Base-by-base conservation (phyloP, 2,329 filamentous ascomycete genomes). In the Fusarium hainanense region DNA sequence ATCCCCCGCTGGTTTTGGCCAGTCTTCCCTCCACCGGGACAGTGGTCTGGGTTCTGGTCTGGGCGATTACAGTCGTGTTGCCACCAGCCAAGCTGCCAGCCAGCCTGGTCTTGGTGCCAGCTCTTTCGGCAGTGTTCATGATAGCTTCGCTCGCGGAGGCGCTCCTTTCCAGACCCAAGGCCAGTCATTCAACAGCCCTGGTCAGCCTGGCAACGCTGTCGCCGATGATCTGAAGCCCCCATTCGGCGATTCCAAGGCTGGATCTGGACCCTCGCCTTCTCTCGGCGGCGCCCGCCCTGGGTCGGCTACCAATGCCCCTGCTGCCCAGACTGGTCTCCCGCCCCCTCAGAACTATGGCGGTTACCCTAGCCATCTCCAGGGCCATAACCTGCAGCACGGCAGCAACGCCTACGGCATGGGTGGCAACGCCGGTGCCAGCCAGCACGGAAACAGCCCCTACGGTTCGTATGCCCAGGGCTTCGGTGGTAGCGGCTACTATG, bases 241-340 rank as follows among this genome's bases (percentile, higher is more conserved):
- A 21, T 89, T 87, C 63, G 85, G 85, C 51, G 87, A 89, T 21
- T 76, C 81, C 72, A 89, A 89, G 83, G 74, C 82, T 20, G 80
- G 80, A 12, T 81, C 84, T 41, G 87, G 87, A 3, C 86, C 87
- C 13, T 89, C 85, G 63, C 87, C 87, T 44, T 86, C 87, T 5
- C 81, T 89, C 16, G 83, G 82, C 28, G 84, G 84, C 46, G 85
- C 85, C 25, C 86, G 87, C 18, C 87, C 87, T 9, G 87, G 87
- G 47, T 89, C 87, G 32, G 87, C 87, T 14, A 82, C 86, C 9
- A 88, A 82, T 56, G 82, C 81, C 4, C 81, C 86, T 6, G 81
- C 84, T 44, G 78, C 74, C 23, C 85, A 87, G 77, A 78, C 82
- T 42, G 86, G 87, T 28, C 84, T 89, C 13, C 87, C 87, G 4